These are phyloP conservation scores for Agroathelia rolfsii DNA, from an alignment of 1,284 basidiomycete genomes.

Conservation along the genomic window DNA sequence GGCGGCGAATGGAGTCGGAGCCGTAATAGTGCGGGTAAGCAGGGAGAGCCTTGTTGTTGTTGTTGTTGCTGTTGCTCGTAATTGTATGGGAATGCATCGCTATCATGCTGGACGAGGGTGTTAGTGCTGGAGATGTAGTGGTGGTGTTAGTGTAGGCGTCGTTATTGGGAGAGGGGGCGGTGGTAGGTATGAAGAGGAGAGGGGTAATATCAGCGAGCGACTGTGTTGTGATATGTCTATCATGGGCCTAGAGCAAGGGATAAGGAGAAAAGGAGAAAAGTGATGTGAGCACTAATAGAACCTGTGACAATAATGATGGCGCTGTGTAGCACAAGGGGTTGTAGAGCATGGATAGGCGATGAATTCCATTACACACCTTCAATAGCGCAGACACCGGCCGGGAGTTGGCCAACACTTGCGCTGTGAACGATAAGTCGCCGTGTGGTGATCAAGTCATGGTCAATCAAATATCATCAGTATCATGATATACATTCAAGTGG, in stretches of 20 bases:
- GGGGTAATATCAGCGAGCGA: too few species aligned
- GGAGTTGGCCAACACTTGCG: conserved; percentile 34
- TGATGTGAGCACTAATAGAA: conserved; percentile 28
- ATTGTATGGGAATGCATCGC: conserved; percentile 8
- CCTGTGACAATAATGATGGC: conserved; percentile 32
- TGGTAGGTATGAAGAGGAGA: conserved; percentile 16
- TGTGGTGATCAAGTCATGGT: background rate
- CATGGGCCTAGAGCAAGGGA: conserved; percentile 21
- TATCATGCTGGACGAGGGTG: conserved; percentile 7
- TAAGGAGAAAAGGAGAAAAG: conserved; percentile 26
- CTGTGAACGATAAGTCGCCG: conserved; percentile 20
- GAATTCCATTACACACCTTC: conserved; percentile 23
- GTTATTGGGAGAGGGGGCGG: conserved; percentile 10
- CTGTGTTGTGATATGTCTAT: too few species aligned
- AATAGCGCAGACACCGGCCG: conserved; percentile 32
- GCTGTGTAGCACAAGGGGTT: conserved; percentile 17
- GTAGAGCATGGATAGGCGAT: conserved; percentile 20
- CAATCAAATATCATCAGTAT: too few species aligned
- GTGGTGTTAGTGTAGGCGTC: conserved; percentile 6
- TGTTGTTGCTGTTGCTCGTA: background rate
- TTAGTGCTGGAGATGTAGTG: conserved; percentile 7
- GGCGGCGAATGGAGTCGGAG: conserved; percentile 12
- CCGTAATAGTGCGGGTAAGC: background rate
- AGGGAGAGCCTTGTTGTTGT: conserved; percentile 3
- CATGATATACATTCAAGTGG: too few species aligned